phyloP scores from a whole-genome alignment of 1,284 basidiomycete genomes.

The Naganishia albida region DNA sequence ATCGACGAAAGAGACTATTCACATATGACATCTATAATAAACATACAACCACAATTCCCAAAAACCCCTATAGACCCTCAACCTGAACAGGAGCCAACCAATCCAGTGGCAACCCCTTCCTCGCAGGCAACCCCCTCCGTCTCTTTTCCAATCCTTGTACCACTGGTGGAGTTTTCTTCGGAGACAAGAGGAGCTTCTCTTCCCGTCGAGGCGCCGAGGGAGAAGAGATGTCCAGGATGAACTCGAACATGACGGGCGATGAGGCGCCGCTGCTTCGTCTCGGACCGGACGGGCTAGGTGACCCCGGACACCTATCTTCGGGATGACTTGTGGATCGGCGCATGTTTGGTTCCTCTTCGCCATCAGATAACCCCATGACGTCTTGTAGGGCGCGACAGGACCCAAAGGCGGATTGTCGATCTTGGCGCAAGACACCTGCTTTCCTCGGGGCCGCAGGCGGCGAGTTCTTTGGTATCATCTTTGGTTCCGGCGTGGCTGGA shows the following conservation, averaged over 20 bases:
- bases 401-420: not conserved
- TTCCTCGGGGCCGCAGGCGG: constrained; percentile 1
- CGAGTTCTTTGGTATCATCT: too few relatives aligned
- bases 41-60: too few relatives aligned
- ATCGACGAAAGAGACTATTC: too few relatives aligned
- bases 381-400: constrained; percentile 5
- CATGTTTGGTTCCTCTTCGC: not conserved
- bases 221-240: not conserved
- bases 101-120: not conserved
- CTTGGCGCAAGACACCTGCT: not conserved
- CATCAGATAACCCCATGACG: not conserved
- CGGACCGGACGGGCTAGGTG: not conserved
- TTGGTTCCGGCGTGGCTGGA: not conserved
- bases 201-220: not conserved
- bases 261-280: not conserved
- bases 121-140: not conserved
- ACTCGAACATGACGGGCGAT: not conserved
- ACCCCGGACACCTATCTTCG: not conserved
- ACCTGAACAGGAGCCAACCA: too few relatives aligned
- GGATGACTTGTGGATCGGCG: not conserved
- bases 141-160: not conserved
- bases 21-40: too few relatives aligned
- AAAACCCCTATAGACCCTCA: too few relatives aligned
- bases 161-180: not conserved
- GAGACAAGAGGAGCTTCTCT: not conserved